Percentiles rank a stretch among this genome's conserved stretches.
phyloP scores from a whole-genome alignment of 352 stramenopile species.

The Phytophthora fragariae region DNA sequence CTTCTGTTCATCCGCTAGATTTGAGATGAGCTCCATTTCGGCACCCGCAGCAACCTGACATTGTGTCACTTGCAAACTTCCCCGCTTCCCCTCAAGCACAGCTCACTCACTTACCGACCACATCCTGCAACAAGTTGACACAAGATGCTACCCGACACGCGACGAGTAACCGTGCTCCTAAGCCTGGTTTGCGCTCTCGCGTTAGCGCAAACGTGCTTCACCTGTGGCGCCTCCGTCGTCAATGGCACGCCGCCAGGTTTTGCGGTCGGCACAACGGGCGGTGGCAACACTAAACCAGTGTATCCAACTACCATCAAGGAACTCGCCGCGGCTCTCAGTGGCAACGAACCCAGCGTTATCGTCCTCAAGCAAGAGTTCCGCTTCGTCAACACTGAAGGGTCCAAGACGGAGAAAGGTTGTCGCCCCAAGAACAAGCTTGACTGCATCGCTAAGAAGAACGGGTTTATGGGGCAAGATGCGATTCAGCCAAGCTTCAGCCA shows the following conservation, averaged over 20 bases:
- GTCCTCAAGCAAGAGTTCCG: slow-evolving; percentile 56
- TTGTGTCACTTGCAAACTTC: slow-evolving; percentile 19
- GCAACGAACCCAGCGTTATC: slow-evolving; percentile 50
- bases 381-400: slow-evolving; percentile 52
- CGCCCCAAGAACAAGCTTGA: slow-evolving; percentile 41
- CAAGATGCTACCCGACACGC: not conserved
- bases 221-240: slow-evolving; percentile 4
- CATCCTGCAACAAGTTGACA: not conserved
- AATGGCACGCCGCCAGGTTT: slow-evolving; percentile 18
- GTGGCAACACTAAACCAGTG: slow-evolving; percentile 37
- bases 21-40: too few relatives aligned
- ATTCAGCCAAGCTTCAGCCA: slow-evolving; percentile 48
- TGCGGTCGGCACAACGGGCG: slow-evolving; percentile 46
- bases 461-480: slow-evolving; percentile 51
- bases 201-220: not conserved
- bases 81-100: not conserved
- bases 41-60: not conserved
- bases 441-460: slow-evolving; percentile 61
- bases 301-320: slow-evolving; percentile 50
- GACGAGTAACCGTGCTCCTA: not conserved
- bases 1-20: too few relatives aligned
- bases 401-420: slow-evolving; percentile 51
- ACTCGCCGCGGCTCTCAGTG: slow-evolving; percentile 47
- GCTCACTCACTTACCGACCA: not conserved
- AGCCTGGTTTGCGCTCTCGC: not conserved